phyloP scores from a whole-genome alignment of 306 rosid species.

The Trifolium subterraneum region DNA sequence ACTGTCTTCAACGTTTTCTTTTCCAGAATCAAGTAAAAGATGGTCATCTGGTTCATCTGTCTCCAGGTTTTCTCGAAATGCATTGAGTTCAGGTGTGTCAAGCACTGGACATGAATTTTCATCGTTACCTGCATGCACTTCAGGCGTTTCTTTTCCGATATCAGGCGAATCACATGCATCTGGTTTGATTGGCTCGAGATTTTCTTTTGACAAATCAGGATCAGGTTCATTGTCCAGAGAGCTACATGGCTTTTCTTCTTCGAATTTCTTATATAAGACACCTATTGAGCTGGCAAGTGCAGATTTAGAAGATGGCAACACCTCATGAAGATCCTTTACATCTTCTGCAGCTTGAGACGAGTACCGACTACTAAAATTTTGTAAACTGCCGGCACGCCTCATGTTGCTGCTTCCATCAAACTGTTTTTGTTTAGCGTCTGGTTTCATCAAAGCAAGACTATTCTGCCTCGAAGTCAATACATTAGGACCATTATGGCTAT shows the following conservation, averaged over 20 bases:
- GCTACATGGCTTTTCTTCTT: constrained; percentile 50
- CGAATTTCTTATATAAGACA: constrained; percentile 66
- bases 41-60: constrained; percentile 39
- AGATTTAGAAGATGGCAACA: constrained; percentile 62
- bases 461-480: constrained; percentile 50
- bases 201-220: constrained; percentile 51
- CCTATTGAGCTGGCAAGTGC: constrained; percentile 72
- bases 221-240: constrained; percentile 46
- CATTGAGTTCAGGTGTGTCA: constrained; percentile 49
- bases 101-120: constrained; percentile 47
- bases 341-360: constrained; percentile 50
- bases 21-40: constrained; percentile 45
- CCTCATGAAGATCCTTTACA: constrained; percentile 78
- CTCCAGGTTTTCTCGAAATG: constrained; percentile 49
- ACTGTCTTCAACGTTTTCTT: constrained; percentile 50
- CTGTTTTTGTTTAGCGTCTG: constrained; percentile 51
- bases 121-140: constrained; percentile 42
- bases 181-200: constrained; percentile 47
- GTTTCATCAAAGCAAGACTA: constrained; percentile 47
- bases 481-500: constrained; percentile 46
- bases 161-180: constrained; percentile 46
- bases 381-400: constrained; percentile 53
- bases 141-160: constrained; percentile 48
- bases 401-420: constrained; percentile 57
- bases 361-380: constrained; percentile 36